Conservation (phyloP, 805 yeast genomes). For the Ogataea nakhonphanomensis region DNA sequence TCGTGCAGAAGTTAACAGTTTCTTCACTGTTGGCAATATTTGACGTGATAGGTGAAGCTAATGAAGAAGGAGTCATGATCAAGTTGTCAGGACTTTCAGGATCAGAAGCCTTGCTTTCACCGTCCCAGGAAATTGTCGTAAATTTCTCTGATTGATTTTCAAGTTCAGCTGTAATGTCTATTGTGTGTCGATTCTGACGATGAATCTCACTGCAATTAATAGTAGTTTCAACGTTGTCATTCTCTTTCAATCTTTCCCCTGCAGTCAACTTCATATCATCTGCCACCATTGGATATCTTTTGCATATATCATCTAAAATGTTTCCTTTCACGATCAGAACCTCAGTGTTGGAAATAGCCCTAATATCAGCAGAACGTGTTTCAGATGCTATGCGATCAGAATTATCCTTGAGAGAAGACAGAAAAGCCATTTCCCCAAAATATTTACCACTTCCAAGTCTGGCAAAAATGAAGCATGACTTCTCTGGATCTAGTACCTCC, state of each 20-base stretch:
- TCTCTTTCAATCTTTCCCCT: constrained; percentile 39
- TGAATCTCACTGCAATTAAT: constrained; percentile 17
- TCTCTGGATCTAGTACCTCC: constrained; percentile 50
- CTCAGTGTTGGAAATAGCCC: constrained; percentile 59
- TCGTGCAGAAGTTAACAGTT: no score
- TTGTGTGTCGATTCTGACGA: no score
- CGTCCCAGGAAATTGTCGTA: no score
- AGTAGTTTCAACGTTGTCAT: constrained; percentile 28
- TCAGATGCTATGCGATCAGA: constrained; percentile 26
- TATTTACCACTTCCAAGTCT: constrained; percentile 60
- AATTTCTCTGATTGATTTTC: no score
- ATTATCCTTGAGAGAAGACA: constrained; percentile 39
- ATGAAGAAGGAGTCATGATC: no score
- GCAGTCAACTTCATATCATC: constrained; percentile 64
- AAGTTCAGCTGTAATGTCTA: no score
- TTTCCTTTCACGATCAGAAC: constrained; percentile 58
- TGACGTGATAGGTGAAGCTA: no score
- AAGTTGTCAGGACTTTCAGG: no score
- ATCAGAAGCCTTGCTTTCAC: no score
- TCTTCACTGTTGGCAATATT: no score
- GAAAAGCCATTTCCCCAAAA: constrained; percentile 76
- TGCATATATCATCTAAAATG: constrained; percentile 50
- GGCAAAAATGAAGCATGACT: constrained; percentile 44
- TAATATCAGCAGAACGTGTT: constrained; percentile 57
- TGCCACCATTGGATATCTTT: constrained; percentile 53